Evolutionary conservation across 768 basidiomycete species (phyloP).

Genomic region (Kwoniella dejecticola): DNA sequence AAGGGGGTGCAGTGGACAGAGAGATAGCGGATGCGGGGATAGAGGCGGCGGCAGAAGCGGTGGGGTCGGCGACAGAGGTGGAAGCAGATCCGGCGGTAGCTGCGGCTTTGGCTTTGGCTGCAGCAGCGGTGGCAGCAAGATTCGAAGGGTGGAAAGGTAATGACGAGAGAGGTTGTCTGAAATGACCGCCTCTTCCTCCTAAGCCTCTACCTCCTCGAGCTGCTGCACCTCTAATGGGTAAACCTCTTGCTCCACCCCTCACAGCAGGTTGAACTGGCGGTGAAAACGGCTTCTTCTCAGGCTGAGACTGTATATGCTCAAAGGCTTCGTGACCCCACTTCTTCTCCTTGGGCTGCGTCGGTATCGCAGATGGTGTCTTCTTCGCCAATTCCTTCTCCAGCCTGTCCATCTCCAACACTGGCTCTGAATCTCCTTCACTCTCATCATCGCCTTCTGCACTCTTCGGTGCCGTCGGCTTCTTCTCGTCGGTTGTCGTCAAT

Average conservation of each 20-base stretch:
- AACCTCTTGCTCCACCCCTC: slow-evolving; percentile 9
- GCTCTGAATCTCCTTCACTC: slow-evolving; percentile 22
- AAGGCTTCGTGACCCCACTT: slow-evolving; percentile 50
- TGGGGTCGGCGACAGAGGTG: background rate
- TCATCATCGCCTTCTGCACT: slow-evolving; percentile 18
- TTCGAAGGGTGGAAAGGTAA: slow-evolving; percentile 18
- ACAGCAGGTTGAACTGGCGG: background rate
- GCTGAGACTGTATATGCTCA: slow-evolving; percentile 25
- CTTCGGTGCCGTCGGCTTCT: background rate
- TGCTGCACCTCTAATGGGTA: slow-evolving; percentile 14
- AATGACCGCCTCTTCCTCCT: slow-evolving; percentile 24
- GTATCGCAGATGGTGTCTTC: background rate
- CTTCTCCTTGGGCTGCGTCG: slow-evolving; percentile 9
- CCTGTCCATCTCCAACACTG: slow-evolving; percentile 32
- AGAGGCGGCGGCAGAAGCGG: background rate
- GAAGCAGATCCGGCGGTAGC: background rate
- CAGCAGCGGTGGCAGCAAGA: slow-evolving; percentile 1
- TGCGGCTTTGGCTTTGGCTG: slow-evolving; percentile 5
- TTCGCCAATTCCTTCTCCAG: slow-evolving; percentile 6
- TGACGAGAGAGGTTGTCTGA: slow-evolving; percentile 13
- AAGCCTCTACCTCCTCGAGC: slow-evolving; percentile 33
- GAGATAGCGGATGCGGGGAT: background rate
- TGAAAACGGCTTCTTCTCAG: slow-evolving; percentile 4
- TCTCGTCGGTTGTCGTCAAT: background rate
- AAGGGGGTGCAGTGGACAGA: background rate